Evolutionary conservation across 2,329 filamentous ascomycete species (phyloP).

Genomic region (Didymella keratinophila): DNA sequence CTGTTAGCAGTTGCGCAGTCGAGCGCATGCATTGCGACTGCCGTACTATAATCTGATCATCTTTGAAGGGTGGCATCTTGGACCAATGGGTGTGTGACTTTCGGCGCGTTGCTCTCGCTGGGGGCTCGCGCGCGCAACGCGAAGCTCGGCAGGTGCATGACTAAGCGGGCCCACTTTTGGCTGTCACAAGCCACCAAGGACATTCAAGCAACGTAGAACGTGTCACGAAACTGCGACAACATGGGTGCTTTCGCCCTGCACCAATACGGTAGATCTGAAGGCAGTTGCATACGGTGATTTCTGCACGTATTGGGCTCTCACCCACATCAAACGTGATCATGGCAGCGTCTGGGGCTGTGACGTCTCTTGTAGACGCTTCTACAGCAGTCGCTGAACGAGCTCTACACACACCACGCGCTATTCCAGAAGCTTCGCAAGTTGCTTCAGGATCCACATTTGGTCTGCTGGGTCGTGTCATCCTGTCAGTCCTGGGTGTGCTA

Average conservation of each 20-base stretch:
- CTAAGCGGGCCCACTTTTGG: conserved; percentile 21
- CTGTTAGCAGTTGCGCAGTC: conserved; percentile 10
- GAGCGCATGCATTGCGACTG: conserved; percentile 19
- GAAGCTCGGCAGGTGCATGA: conserved; percentile 14
- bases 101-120: conserved; percentile 17
- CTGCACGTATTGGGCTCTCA: conserved; percentile 9
- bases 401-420: background rate
- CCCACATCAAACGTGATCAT: conserved; percentile 29
- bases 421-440: conserved; percentile 26
- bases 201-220: conserved; percentile 26
- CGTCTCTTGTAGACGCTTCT: conserved; percentile 34
- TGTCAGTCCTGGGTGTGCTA: conserved; percentile 61
- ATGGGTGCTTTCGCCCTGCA: conserved; percentile 28
- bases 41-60: conserved; percentile 55
- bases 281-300: conserved; percentile 11
- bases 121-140: conserved; percentile 22
- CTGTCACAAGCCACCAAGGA: conserved; percentile 32
- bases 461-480: conserved; percentile 58
- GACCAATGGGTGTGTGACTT: conserved; percentile 35
- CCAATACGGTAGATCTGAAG: conserved; percentile 6
- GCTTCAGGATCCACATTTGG: conserved; percentile 49
- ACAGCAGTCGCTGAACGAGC: conserved; percentile 23
- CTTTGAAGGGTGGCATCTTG: conserved; percentile 55
- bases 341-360: conserved; percentile 32
- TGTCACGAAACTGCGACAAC: conserved; percentile 28